Base-by-base conservation (phyloP, 257 asterid species). In the Petunia axillaris region DNA sequence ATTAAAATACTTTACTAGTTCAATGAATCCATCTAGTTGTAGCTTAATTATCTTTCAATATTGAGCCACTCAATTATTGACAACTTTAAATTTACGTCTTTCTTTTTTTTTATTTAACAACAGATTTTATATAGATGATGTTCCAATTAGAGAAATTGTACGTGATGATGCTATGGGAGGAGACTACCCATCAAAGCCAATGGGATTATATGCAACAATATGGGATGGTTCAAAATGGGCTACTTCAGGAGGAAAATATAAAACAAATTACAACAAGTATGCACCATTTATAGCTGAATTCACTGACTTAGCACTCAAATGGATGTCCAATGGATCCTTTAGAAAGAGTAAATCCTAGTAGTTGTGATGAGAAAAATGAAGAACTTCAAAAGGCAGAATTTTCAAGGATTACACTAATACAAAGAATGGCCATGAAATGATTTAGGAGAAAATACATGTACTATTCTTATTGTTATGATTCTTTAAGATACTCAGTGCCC, bases 141-240 rank as follows among this genome's bases (percentile, higher is more conserved):
- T 92, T 58, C 99, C 99, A 7, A 89, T 95, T 3, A 86, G 98
- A 4, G 97, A 92, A 67, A 95, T 95, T 55, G 82, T 79, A 16
- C 79, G 87, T 6, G 88, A 84, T 6, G 96, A 88, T 0, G 97
- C 81, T 9, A 93, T 95, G 99, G 97, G 97, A 8, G 93, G 82
- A 38, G 99, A 95, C 84, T 95, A 86, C 75, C 99, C 99, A 37
- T 89, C 95, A 16, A 95, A 95, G 81, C 99, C 99, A 1, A 95
- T 95, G 98, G 90, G 90, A 43, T 64, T 95, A 48, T 95, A 91
- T 62, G 99, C 99, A 44, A 95, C 99, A 35, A 93, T 93, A 62
- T 95, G 99, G 99, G 99, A 95, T 67, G 99, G 93, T 25, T 95
- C 99, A 0, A 97, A 90, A 40, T 95, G 99, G 99, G 99, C 99